Conservation (phyloP, 345 rosid species). For the Pugionium dolabratum region DNA sequence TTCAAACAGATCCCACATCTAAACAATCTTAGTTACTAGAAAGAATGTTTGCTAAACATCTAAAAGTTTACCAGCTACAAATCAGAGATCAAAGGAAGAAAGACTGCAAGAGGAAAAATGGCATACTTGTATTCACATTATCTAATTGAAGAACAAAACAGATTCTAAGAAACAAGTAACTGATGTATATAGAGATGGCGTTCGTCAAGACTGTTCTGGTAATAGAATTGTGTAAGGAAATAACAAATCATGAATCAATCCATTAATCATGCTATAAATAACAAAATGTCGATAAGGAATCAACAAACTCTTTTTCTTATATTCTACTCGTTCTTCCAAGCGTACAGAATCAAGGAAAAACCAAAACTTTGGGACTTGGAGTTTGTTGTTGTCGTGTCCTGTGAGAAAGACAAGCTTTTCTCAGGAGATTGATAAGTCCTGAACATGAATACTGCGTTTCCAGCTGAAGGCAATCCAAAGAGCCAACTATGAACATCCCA, state of each 20-base stretch:
- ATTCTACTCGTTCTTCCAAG: slow-evolving; percentile 67
- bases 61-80: neutral
- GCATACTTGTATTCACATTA: neutral
- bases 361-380: slow-evolving; percentile 64
- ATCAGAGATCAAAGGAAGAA: slow-evolving; percentile 8
- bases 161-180: neutral
- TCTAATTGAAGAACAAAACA: slow-evolving; percentile 2
- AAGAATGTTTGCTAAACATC: neutral
- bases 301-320: slow-evolving; percentile 28
- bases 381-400: slow-evolving; percentile 44
- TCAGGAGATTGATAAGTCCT: slow-evolving; percentile 63
- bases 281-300: slow-evolving; percentile 36
- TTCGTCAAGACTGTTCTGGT: slow-evolving; percentile 19
- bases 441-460: slow-evolving; percentile 90
- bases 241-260: slow-evolving; percentile 25
- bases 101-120: neutral
- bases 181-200: slow-evolving; percentile 6
- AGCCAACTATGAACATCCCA: slow-evolving; percentile 98
- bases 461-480: slow-evolving; percentile 66
- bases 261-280: slow-evolving; percentile 32
- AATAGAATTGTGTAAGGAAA: slow-evolving; percentile 16
- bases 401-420: slow-evolving; percentile 50
- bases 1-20: neutral
- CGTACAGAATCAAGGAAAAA: slow-evolving; percentile 63
- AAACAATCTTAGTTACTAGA: neutral